Base-by-base conservation (phyloP, 805 yeast genomes). In the Candida succiphila region DNA sequence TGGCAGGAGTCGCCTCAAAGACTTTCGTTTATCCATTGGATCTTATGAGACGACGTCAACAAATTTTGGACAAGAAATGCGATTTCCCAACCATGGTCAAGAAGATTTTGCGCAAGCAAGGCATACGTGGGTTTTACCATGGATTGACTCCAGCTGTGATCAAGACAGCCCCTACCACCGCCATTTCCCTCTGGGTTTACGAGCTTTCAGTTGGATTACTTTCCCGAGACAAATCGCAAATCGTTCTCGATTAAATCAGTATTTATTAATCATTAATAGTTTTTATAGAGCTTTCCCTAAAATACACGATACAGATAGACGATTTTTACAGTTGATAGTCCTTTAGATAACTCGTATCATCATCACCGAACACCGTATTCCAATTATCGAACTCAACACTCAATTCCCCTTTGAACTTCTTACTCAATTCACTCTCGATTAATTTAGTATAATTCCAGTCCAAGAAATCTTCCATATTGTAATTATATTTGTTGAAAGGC, bases 401-500 rank as follows among this genome's bases (percentile, higher is more conserved):
- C 4, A 92, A 81, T 44, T 79, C 75, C 5, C 78, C 72, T 44
- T 79, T 79, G 51, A 84, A 65, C 42, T 53, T 73, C 60, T 85
- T 77, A 19, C 65, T 65, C 31, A 65, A 56, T 52, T 83, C 94
- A 48, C 76, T 72, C 19, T 71, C 76, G 38, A 80, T 45, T 34
- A 83, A 54, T 45, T 81, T 62, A 24, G 68, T 63, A 52, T 88
- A 92, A 37, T 79, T 76, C 85, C 95, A 89, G 55, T 88, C 95
- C 47, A 92, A 59, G 63, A 92, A 92, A 52, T 92, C 97, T 53
- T 92, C 98, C 67, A 92, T 65, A 53, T 83, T 83, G 54, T 92
- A 92, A 45, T 73, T 72, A 36, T 81, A 77, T 54, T 92, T 92
- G 50, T 78, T 73, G 61, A 87, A 89, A 3, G 96, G 96, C 57